Evolutionary conservation across 2,329 filamentous ascomycete genomes (phyloP), one percentile per base, ranked within the genome.

Genomic region (Fusarium albidum): DNA sequence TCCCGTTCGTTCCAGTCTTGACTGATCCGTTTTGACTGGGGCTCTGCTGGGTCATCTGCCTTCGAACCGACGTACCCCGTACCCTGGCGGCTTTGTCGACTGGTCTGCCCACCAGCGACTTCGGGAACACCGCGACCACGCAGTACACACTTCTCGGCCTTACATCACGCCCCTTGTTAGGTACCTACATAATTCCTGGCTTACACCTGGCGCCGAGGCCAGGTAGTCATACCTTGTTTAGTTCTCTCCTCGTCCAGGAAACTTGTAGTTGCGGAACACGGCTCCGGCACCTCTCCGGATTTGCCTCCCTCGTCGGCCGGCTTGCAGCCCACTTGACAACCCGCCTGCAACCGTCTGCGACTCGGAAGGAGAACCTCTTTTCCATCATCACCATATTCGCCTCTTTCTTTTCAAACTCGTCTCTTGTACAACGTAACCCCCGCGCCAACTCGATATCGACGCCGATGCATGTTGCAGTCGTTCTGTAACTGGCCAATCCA

Each of bases 281-380:
- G 62, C 54, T 33, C 62, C 58, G 64, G 52, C 44, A 53, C 56
- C 52, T 52, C 55, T 52, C 58, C 56, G 61, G 58, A 59, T 59
- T 67, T 47, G 65, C 65, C 65, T 67, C 61, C 51, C 40, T 54
- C 46, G 21, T 55, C 52, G 53, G 53, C 54, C 61, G 55, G 46
- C 39, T 59, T 52, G 49, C 54, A 59, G 54, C 57, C 32, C 39
- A 59, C 48, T 65, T 55, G 51, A 48, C 44, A 58, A 61, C 37
- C 50, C 47, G 40, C 46, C 21, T 45, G 43, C 56, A 52, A 52
- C 53, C 56, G 60, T 55, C 56, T 49, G 51, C 48, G 54, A 58
- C 44, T 63, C 51, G 33, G 38, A 35, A 56, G 21, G 21, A 42
- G 44, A 55, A 47, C 48, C 53, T 50, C 40, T 49, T 17, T 61